Base-by-base conservation (phyloP, 1,284 basidiomycete genomes). In the Tilletia walkeri region DNA sequence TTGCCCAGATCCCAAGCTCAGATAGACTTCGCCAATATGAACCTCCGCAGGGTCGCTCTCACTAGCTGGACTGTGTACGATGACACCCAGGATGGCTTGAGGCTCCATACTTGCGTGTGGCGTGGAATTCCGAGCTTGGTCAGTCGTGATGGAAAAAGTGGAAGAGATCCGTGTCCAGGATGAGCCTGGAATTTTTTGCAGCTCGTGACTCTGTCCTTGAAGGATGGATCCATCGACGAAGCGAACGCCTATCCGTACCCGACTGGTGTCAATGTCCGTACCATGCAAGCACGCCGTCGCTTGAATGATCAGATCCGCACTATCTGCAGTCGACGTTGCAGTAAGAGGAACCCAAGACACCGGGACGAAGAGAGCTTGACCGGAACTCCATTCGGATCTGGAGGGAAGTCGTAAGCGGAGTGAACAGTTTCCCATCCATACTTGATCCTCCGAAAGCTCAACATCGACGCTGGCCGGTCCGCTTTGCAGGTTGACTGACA, bases 31-130 rank as follows among this genome's bases (percentile, higher is more conserved):
- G 49, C 48, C 59, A 39, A 63, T 18, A 36, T 63, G 34, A 10
- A 63, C 39, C 38, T 36, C 20, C 2, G 24, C 4, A 18, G 14
- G 47, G 30, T 6, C 12, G 5, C 5, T 24, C 20, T 30, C 54
- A n/a, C 12, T 30, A 12, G 54, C 16, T 30, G 20, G 4, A 18
- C 12, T n/a, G 2, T 41, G 49, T 5, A 41, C 24, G 20, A 48
- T 38, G 48, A 41, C n/a, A 9, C 48, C 48, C 3, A 67, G 66
- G n/a, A n/a, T 54, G 9, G 66, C 41, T 53, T 67, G 66, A 39
- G 59, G 12, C 34, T 20, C 14, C 24, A 56, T 20, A 24, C 54
- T 56, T 12, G 24, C 34, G 24, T 56, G 54, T 5, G 34, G 24
- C 2, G 54, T 56, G 20, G 54, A 56, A 5, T 56, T 56, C 24